phyloP scores from a whole-genome alignment of 1,284 basidiomycete genomes.

The Takashimella koratensis region DNA sequence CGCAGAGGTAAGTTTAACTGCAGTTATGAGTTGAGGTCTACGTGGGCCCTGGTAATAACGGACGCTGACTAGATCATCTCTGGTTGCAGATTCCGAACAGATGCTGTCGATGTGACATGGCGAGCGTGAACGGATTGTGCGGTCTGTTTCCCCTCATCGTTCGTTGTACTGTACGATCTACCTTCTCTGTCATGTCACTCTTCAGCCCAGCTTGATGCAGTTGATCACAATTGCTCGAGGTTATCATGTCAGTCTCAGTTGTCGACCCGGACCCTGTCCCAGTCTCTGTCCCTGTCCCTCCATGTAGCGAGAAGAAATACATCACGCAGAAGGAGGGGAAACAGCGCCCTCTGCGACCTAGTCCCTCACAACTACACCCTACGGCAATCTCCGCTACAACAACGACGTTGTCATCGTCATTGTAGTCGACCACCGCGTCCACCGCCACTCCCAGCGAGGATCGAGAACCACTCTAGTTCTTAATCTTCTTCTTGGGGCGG shows the following conservation, averaged over 20 bases:
- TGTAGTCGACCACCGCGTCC: no score
- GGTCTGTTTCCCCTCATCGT: no score
- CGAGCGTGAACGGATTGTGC: slow-evolving; percentile 48
- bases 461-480: slow-evolving; percentile 56
- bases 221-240: no score
- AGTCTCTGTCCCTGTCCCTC: no score
- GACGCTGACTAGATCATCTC: background rate
- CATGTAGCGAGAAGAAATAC: background rate
- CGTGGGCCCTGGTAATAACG: background rate
- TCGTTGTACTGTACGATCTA: no score
- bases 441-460: no score
- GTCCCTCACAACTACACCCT: background rate
- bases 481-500: slow-evolving; percentile 85
- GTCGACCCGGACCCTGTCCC: no score
- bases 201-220: no score
- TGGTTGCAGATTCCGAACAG: slow-evolving; percentile 72
- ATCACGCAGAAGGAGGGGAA: background rate
- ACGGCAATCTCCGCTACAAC: background rate
- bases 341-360: background rate
- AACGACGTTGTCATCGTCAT: no score
- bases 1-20: no score
- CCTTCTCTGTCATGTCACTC: no score
- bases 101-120: slow-evolving; percentile 86
- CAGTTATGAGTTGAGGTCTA: slow-evolving; percentile 44
- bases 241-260: no score